Evolutionary conservation across 2,329 filamentous ascomycete species (phyloP).

Genomic region (Elsinoe fawcettii): DNA sequence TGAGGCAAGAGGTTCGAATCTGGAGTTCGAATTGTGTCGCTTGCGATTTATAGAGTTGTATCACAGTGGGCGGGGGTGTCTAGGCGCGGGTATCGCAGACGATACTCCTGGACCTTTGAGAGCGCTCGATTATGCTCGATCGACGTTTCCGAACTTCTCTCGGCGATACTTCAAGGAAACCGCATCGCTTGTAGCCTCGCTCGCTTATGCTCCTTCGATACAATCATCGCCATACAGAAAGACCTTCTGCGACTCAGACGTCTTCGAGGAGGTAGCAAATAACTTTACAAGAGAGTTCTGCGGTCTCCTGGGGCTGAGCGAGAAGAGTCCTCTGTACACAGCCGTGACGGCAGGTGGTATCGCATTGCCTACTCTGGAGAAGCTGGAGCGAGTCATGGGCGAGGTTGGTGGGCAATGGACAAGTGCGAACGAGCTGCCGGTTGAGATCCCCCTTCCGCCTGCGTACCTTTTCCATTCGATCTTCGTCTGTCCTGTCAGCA

Average conservation of each 20-base stretch:
- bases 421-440: conserved; percentile 76
- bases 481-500: conserved; percentile 94
- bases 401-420: conserved; percentile 94
- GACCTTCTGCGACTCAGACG: conserved; percentile 65
- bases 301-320: conserved; percentile 77
- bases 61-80: conserved; percentile 45
- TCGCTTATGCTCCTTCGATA: conserved; percentile 72
- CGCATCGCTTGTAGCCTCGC: conserved; percentile 69
- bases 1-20: conserved; percentile 76
- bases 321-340: conserved; percentile 86
- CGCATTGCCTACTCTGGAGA: conserved; percentile 79
- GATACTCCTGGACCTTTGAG: conserved; percentile 52
- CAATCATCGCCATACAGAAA: conserved; percentile 66
- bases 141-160: conserved; percentile 67
- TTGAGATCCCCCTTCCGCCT: conserved; percentile 58
- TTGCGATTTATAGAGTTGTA: conserved; percentile 88
- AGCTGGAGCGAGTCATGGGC: conserved; percentile 79
- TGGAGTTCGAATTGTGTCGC: conserved; percentile 89
- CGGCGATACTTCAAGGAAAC: conserved; percentile 70
- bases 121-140: conserved; percentile 68
- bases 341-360: conserved; percentile 89
- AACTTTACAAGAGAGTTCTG: conserved; percentile 81
- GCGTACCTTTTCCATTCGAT: conserved; percentile 80
- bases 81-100: conserved; percentile 33
- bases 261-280: conserved; percentile 76